Conservation (phyloP, 192 early-diverging fungal genomes). For the Dispira simplex region DNA sequence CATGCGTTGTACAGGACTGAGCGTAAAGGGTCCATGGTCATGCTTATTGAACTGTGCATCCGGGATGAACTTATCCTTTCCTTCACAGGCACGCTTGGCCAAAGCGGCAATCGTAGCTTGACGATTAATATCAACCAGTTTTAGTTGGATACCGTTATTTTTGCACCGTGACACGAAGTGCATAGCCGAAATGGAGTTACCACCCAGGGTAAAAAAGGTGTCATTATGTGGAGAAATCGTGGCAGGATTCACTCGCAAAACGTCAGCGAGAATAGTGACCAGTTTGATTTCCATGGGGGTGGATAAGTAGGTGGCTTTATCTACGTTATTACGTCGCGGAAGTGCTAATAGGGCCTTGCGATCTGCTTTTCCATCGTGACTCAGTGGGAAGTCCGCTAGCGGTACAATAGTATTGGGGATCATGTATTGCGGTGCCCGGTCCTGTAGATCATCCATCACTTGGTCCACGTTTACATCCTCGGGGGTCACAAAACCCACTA, state of each 20-base stretch:
- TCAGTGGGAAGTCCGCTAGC: background rate
- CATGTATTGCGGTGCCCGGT: constrained; percentile 42
- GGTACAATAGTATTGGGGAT: constrained; percentile 25
- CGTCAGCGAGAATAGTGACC: no score
- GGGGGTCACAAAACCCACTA: no score
- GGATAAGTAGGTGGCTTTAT: no score
- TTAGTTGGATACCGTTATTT: background rate
- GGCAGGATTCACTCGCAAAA: no score
- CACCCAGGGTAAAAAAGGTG: constrained; percentile 6
- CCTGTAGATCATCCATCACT: no score
- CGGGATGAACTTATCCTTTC: background rate
- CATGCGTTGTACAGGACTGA: background rate
- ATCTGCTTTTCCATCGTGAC: background rate
- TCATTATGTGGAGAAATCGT: no score
- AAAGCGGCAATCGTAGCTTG: background rate
- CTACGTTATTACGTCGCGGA: no score
- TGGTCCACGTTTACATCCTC: no score
- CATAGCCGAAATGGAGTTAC: constrained; percentile 6
- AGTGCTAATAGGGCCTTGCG: background rate
- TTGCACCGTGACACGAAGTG: background rate
- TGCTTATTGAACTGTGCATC: no score
- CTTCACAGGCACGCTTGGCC: background rate
- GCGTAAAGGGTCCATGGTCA: background rate
- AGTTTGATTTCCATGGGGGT: no score
- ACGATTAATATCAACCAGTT: background rate